These are phyloP conservation scores for Lactarius deliciosus DNA, from an alignment of 768 basidiomycete species.

Conservation along the genomic window DNA sequence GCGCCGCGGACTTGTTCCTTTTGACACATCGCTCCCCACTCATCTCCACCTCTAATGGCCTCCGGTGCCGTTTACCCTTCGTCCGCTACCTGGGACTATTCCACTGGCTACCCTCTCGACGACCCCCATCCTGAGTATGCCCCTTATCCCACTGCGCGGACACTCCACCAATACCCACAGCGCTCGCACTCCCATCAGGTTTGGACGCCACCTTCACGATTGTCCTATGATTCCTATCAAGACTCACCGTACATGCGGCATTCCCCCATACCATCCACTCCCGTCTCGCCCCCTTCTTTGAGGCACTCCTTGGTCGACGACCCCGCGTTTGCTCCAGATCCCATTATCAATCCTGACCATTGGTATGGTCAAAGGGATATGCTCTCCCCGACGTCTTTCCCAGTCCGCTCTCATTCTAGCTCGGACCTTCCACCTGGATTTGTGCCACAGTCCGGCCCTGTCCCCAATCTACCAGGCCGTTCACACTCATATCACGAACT, in stretches of 20 bases:
- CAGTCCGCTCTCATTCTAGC: slow-evolving; percentile 13
- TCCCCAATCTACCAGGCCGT: slow-evolving; percentile 6
- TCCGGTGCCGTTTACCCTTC: slow-evolving; percentile 17
- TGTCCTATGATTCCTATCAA: slow-evolving; percentile 22
- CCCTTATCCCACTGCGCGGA: slow-evolving; percentile 7
- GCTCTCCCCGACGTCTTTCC: slow-evolving; percentile 4
- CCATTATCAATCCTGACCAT: slow-evolving; percentile 35
- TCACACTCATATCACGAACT: slow-evolving; percentile 20
- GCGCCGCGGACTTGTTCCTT: slow-evolving; percentile 6
- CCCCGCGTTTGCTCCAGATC: slow-evolving; percentile 39
- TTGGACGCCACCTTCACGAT: slow-evolving; percentile 21
- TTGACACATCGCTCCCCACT: slow-evolving; percentile 12
- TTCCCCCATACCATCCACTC: neutral
- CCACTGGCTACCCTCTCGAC: slow-evolving; percentile 7
- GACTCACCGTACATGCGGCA: slow-evolving; percentile 11
- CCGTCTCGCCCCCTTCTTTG: slow-evolving; percentile 13
- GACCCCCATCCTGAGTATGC: slow-evolving; percentile 12
- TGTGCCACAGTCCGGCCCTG: slow-evolving; percentile 16
- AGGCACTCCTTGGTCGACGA: slow-evolving; percentile 29
- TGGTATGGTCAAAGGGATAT: slow-evolving; percentile 7
- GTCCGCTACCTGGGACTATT: slow-evolving; percentile 7
- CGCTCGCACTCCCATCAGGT: slow-evolving; percentile 15
- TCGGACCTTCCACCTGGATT: slow-evolving; percentile 21
- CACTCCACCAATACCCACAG: slow-evolving; percentile 9
- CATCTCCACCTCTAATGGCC: slow-evolving; percentile 18